A percentile compares a stretch with the other conserved stretches of the same genome.
Conservation (phyloP, 768 basidiomycete species). For the Baorangia bicolor region DNA sequence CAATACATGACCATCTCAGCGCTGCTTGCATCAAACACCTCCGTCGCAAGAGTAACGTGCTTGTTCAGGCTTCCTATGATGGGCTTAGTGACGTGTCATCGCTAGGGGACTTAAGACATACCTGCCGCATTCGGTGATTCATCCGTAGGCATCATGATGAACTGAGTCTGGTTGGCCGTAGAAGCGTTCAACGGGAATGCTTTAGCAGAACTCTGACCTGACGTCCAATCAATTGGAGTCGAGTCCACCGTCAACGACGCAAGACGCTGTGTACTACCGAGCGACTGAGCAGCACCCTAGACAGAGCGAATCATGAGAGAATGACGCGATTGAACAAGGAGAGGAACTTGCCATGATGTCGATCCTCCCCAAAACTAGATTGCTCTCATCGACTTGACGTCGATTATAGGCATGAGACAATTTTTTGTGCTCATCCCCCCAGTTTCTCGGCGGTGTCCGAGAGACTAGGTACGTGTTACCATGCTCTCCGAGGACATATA, state of each 20-base stretch:
- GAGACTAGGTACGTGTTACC: slow-evolving; percentile 30
- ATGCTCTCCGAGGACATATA: slow-evolving; percentile 24
- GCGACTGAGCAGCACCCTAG: slow-evolving; percentile 6
- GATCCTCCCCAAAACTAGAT: slow-evolving; percentile 41
- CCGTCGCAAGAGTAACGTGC: slow-evolving; percentile 44
- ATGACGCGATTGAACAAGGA: slow-evolving; percentile 2
- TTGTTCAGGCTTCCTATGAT: slow-evolving; percentile 15
- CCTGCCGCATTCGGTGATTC: slow-evolving; percentile 6
- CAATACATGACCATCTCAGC: slow-evolving; percentile 47
- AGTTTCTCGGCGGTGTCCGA: neutral
- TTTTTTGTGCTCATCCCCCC: neutral
- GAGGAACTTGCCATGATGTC: slow-evolving; percentile 46
- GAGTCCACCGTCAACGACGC: slow-evolving; percentile 24
- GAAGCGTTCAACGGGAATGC: slow-evolving; percentile 50
- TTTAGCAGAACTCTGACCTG: slow-evolving; percentile 26
- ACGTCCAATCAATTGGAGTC: slow-evolving; percentile 28
- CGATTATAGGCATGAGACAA: neutral
- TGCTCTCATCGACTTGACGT: slow-evolving; percentile 13
- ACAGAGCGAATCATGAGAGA: neutral
- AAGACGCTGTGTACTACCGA: slow-evolving; percentile 12
- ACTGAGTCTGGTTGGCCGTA: slow-evolving; percentile 42
- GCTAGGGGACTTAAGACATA: slow-evolving; percentile 4
- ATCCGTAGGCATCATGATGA: slow-evolving; percentile 38
- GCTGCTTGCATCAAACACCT: slow-evolving; percentile 39
- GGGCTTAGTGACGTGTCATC: neutral